These are phyloP conservation scores for Antrodiella citrinella DNA, from an alignment of 768 basidiomycete species.

Conservation along the genomic window DNA sequence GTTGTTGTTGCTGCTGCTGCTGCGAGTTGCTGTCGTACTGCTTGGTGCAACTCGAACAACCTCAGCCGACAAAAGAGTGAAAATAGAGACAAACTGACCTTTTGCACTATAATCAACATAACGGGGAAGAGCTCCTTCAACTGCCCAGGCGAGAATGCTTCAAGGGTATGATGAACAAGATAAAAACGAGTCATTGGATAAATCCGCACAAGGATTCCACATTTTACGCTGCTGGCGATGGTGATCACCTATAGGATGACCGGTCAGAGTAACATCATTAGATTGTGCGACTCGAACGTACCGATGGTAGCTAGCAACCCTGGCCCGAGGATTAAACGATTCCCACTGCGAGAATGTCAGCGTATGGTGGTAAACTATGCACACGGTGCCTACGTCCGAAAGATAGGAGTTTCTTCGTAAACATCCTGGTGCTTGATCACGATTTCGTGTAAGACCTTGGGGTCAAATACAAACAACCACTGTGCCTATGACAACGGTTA, in stretches of 20 bases:
- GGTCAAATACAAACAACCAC: slow-evolving; percentile 19
- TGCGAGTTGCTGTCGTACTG: background rate
- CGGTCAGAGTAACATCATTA: background rate
- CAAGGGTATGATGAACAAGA: no score
- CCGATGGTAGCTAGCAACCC: slow-evolving; percentile 8
- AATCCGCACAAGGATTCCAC: background rate
- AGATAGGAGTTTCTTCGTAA: slow-evolving; percentile 14
- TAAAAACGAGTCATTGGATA: no score
- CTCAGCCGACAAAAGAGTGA: no score
- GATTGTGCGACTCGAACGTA: background rate
- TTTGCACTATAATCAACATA: background rate
- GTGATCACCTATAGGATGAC: background rate
- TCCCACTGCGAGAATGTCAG: background rate
- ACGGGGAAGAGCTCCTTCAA: background rate
- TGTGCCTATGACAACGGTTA: slow-evolving; percentile 7
- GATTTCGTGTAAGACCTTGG: slow-evolving; percentile 15
- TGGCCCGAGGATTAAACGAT: background rate
- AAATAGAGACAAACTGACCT: background rate
- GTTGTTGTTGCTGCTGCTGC: background rate
- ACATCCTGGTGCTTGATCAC: slow-evolving; percentile 18
- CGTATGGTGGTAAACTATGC: background rate
- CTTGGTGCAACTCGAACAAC: background rate
- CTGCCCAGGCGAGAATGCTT: background rate
- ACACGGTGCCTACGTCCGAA: slow-evolving; percentile 3
- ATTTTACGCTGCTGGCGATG: slow-evolving; percentile 3